Evolutionary conservation across 2,329 filamentous ascomycete genomes (phyloP), one percentile per base, ranked within the genome.

Genomic region (Capronia americana): DNA sequence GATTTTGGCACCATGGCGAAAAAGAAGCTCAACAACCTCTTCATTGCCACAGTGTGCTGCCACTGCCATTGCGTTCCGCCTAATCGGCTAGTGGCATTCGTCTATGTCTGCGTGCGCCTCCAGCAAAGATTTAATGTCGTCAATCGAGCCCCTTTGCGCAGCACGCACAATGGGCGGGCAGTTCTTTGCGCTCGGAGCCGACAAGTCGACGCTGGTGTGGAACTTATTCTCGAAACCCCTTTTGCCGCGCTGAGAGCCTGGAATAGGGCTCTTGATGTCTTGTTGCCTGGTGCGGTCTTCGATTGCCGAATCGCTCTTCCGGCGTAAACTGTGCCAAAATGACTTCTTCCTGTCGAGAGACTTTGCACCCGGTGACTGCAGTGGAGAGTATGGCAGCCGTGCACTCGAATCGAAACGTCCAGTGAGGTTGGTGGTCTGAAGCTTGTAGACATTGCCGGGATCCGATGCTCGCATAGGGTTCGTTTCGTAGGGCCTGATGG

Each of bases 361-460:
- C 28, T 55, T 55, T 12, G 30, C 53, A 11, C 24, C 20, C 8
- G 53, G 53, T 34, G 53, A 55, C 28, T 55, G 53, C 28, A 55
- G 17, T 11, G 53, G 53, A n/a, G 53, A 55, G 17, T 55, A 55
- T 34, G 53, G 53, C 28, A 14, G 28, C 24, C 53, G 53, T 10
- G 28, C 17, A 17, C 11, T 30, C 17, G 24, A 28, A 20, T 34
- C 28, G 28, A 55, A 20, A 20, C 53, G 53, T 55, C 23, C 24
- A 4, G 17, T 20, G 28, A 28, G 53, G n/a, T 55, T 28, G 53
- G 53, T 14, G 14, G 24, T 55, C 8, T 28, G 53, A 20, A 55
- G n/a, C 17, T 34, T 55, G 26, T 55, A 55, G 53, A 55, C 53
- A 55, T 55, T 55, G n/a, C 53, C 53, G n/a, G 53, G 28, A 55